Conservation (phyloP, 495 filamentous ascomycete genomes). For the Lasiosphaeriaceae sp. region DNA sequence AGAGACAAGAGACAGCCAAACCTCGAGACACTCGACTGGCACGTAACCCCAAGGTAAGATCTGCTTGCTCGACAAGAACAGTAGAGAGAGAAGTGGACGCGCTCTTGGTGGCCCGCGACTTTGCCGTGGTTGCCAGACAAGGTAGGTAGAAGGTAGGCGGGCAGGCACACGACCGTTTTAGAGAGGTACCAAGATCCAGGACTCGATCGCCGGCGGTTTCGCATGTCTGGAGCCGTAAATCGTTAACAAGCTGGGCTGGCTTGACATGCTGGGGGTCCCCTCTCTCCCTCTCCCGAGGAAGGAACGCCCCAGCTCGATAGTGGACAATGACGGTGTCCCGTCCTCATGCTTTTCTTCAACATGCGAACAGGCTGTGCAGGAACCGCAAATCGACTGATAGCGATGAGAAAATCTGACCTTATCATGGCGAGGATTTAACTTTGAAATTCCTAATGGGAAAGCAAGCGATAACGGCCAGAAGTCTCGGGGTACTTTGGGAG, state of each 20-base stretch:
- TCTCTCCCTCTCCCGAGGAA: background rate
- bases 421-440: conserved; percentile 29
- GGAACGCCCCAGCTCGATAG: background rate
- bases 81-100: no score
- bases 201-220: background rate
- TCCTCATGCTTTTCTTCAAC: background rate
- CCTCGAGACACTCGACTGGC: no score
- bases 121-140: no score
- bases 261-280: background rate
- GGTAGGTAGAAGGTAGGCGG: background rate
- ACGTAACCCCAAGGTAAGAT: no score
- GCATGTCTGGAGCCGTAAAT: background rate
- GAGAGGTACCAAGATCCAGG: conserved; percentile 1
- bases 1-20: no score
- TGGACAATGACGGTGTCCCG: background rate
- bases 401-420: conserved; percentile 25
- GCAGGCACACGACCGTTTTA: background rate
- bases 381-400: conserved; percentile 17
- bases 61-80: no score
- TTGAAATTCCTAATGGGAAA: conserved; percentile 38
- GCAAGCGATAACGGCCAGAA: conserved; percentile 21
- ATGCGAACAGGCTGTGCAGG: background rate
- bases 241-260: background rate
- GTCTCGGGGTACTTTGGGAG: conserved; percentile 17
- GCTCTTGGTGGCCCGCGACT: no score